Base-by-base conservation (phyloP, 116 monocot genomes). In the Zostera marina region DNA sequence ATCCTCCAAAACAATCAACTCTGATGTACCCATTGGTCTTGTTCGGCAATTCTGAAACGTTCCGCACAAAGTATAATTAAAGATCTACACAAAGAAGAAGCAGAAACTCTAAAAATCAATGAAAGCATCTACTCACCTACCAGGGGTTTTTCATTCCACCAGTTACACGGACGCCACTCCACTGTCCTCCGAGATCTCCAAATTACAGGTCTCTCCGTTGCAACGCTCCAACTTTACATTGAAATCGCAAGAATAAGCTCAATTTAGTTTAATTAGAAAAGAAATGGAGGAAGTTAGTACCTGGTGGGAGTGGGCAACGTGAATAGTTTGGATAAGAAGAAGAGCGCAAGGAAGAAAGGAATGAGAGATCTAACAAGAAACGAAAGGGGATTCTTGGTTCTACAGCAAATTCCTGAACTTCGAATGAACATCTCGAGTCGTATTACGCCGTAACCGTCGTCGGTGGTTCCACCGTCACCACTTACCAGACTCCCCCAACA, bases 1-100 rank as follows among this genome's bases (percentile, higher is more conserved):
- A 79, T 17, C 94, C 88, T 7, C 94, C 94, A 38, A 74, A 88
- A 71, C 94, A 94, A 49, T 94, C 94, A 41, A 88, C 79, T 53
- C 88, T 69, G 52, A 94, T 76, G 68, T 75, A 94, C 14, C 94
- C 94, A 48, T 77, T 88, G 70, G 61, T 84, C 66, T 55, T 70
- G 38, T 47, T 20, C 13, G 81, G 76, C 60, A 78, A 60, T 77
- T 72, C 88, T 84, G 75, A 72, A 72, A 47, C 63, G 75, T 72
- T 70, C 73, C 72, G 74, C 76, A 55, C 40, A 63, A 1, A 69
- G 22, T 47, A 22, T 19, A 41, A 56, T 8, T 24, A 41, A 44
- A 17, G 4, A 44, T 46, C n/a, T 43, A 9, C 3, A 55, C 22
- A 2, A 9, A 54, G 49, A 63, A 42, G 41, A 11, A 24, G 9